phyloP scores from a whole-genome alignment of 768 basidiomycete species.

The Suillus bovinus region DNA sequence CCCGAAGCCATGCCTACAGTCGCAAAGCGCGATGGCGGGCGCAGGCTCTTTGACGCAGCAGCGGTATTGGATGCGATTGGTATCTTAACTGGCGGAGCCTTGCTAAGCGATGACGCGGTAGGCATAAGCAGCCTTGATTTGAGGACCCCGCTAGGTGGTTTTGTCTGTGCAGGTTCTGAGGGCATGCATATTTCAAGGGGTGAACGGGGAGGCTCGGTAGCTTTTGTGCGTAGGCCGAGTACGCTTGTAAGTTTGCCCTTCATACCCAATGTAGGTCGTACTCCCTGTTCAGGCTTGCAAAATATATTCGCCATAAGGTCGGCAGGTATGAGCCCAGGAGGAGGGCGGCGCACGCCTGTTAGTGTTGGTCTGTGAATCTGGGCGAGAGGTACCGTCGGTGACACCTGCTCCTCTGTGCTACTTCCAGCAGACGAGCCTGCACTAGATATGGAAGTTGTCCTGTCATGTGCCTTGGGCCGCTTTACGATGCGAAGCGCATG shows the following conservation, averaged over 20 bases:
- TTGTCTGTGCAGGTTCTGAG: neutral
- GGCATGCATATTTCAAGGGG: neutral
- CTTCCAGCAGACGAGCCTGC: slow-evolving; percentile 7
- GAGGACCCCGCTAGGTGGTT: neutral
- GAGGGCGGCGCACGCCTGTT: slow-evolving; percentile 31
- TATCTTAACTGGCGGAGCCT: neutral
- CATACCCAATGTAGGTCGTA: slow-evolving; percentile 7
- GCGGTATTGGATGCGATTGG: neutral
- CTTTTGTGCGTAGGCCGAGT: slow-evolving; percentile 8
- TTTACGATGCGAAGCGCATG: slow-evolving; percentile 32
- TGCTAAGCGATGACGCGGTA: slow-evolving; percentile 10
- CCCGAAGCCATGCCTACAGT: slow-evolving; percentile 6
- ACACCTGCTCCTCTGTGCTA: slow-evolving; percentile 4
- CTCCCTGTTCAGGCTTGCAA: slow-evolving; percentile 6
- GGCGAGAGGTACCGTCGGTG: neutral
- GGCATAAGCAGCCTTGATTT: slow-evolving; percentile 13
- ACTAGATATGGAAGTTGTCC: slow-evolving; percentile 19
- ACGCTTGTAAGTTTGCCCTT: slow-evolving; percentile 14
- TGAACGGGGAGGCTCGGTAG: neutral
- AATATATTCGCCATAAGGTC: neutral
- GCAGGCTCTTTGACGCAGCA: slow-evolving; percentile 4
- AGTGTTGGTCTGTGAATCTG: slow-evolving; percentile 19
- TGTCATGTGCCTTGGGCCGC: slow-evolving; percentile 25
- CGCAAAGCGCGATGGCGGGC: slow-evolving; percentile 14
- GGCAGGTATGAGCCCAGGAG: slow-evolving; percentile 16